A percentile compares a stretch with the other conserved stretches of the same genome.
Evolutionary conservation across 805 yeast genomes (phyloP).

Genomic region (Kluyveromyces nonfermentans): DNA sequence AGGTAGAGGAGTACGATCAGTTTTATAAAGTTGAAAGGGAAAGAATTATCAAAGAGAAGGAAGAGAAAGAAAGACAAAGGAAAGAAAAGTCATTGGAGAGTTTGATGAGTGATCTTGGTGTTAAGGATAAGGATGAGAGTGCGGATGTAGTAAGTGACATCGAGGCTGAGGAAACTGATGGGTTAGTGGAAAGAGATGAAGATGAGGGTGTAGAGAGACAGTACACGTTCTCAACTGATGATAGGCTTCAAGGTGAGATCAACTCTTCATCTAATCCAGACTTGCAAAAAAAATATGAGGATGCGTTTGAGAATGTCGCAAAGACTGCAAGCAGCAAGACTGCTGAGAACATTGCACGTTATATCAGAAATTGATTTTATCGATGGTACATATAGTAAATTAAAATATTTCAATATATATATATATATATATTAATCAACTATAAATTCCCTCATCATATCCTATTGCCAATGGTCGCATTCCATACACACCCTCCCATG

Average conservation of each 20-base stretch:
- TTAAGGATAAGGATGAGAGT: slow-evolving; percentile 42
- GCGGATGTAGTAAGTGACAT: slow-evolving; percentile 42
- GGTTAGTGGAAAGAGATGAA: slow-evolving; percentile 36
- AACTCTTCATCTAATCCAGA: slow-evolving; percentile 35
- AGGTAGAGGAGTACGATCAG: slow-evolving; percentile 78
- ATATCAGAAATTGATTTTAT: slow-evolving; percentile 37
- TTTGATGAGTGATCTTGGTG: slow-evolving; percentile 81
- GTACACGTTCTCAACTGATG: slow-evolving; percentile 62
- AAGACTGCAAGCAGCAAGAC: slow-evolving; percentile 55
- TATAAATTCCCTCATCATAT: slow-evolving; percentile 64
- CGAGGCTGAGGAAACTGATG: slow-evolving; percentile 37
- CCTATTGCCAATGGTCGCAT: slow-evolving; percentile 55
- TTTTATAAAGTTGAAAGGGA: slow-evolving; percentile 84
- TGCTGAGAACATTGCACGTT: slow-evolving; percentile 64
- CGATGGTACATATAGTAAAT: no score
- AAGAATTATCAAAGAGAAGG: slow-evolving; percentile 63
- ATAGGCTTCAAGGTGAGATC: slow-evolving; percentile 48
- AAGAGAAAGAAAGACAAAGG: slow-evolving; percentile 59
- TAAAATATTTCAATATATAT: not conserved
- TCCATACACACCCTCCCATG: slow-evolving; percentile 87
- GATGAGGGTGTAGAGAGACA: slow-evolving; percentile 52
- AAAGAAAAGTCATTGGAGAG: slow-evolving; percentile 63
- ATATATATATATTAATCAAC: slow-evolving; percentile 8
- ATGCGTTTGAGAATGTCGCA: slow-evolving; percentile 56
- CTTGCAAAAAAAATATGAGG: slow-evolving; percentile 61